Base-by-base conservation (phyloP, 495 filamentous ascomycete species). In the Xylona heveae region DNA sequence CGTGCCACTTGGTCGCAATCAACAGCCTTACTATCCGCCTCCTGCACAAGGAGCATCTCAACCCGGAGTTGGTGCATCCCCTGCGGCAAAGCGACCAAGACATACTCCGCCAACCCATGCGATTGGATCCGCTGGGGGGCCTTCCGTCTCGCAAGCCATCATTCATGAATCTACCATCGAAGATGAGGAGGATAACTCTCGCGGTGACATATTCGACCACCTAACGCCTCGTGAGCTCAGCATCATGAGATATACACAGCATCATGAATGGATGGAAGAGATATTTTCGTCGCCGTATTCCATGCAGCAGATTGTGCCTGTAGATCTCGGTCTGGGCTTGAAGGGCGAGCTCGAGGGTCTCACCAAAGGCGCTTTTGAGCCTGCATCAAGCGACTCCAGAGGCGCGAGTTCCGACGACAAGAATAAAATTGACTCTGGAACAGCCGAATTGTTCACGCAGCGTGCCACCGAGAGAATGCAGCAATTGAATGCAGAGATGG, bases 211-310 rank as follows among this genome's bases (percentile, higher is more conserved):
- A 43, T 73, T 97, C 44, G 88, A 97, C 43, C 62, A 80, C 30
- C 54, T 91, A 22, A 84, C 75, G 0, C 82, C 84, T 12, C 71
- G 82, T 5, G 88, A 95, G 37, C 71, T 95, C 40, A 85, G 79
- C 42, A 57, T 72, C 38, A 65, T 68, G 42, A 62, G 88, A 28
- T 97, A 90, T 46, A 74, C 70, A 39, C 88, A 93, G 43, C 88
- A 97, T 44, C 88, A 95, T 41, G 83, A 92, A 50, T 94, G 84
- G 88, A 91, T 95, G 78, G 88, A 93, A 44, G 84, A 97, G 52
- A 70, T 97, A n/a, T 62, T 93, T 28, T 74, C 74, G 2, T 92
- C 82, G 0, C 79, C 82, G 0, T 93, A 84, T 41, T 58, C 72
- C 12, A 78, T 79, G 35, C 60, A 61, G 15, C 76, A 88, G 41